phyloP scores from a whole-genome alignment of 257 asterid species.

The Penstemon barbatus region DNA sequence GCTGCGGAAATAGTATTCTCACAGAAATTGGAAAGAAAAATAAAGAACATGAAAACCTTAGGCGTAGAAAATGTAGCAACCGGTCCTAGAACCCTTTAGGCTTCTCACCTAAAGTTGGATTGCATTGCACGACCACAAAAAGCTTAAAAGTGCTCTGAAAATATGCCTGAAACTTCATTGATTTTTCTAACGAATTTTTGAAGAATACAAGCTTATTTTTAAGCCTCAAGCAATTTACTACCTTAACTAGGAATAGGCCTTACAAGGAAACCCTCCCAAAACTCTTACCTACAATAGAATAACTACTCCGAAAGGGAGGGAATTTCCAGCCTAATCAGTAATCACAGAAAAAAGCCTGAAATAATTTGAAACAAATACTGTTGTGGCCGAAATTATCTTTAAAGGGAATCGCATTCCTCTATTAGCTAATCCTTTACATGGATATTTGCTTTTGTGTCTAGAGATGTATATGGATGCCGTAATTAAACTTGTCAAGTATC shows the following conservation, averaged over 20 bases:
- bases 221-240: not conserved
- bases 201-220: not conserved
- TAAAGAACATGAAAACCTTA: not conserved
- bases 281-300: not conserved
- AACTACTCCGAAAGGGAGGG: not conserved
- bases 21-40: not conserved
- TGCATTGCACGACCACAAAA: not conserved
- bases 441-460: conserved; percentile 13
- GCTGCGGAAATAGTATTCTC: not conserved
- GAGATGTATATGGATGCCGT: conserved; percentile 13
- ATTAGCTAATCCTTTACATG: not conserved
- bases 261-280: not conserved
- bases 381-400: not conserved
- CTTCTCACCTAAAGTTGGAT: not conserved
- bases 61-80: not conserved
- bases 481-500: conserved; percentile 22
- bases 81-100: not conserved
- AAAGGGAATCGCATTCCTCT: not conserved
- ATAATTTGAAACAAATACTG: not conserved
- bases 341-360: not conserved
- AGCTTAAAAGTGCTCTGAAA: not conserved
- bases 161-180: not conserved
- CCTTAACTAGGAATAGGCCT: not conserved
- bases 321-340: not conserved
- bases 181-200: not conserved